Conservation (phyloP, 2,329 filamentous ascomycete species). For the Pseudocercospora crystallina region DNA sequence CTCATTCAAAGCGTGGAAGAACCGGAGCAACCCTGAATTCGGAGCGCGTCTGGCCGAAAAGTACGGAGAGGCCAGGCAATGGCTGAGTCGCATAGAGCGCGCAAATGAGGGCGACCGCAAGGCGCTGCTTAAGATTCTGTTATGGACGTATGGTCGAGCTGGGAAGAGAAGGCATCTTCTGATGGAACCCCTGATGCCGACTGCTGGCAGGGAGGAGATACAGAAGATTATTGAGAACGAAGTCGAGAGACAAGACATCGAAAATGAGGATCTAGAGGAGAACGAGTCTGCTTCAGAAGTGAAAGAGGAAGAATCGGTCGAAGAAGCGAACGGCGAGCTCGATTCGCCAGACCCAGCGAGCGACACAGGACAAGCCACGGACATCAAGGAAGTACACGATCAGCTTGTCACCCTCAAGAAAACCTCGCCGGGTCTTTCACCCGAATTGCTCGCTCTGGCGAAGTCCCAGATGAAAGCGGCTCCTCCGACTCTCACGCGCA, state of each 20-base stretch:
- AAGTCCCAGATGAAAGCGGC: slow-evolving; percentile 30
- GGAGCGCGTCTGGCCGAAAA: slow-evolving; percentile 16
- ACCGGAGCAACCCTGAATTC: slow-evolving; percentile 16
- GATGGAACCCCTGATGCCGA: slow-evolving; percentile 31
- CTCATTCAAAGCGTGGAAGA: slow-evolving; percentile 18
- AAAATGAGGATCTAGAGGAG: too few species aligned
- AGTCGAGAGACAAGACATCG: not conserved
- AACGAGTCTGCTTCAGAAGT: too few species aligned
- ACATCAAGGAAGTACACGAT: too few species aligned
- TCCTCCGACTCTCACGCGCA: slow-evolving; percentile 33
- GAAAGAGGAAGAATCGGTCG: too few species aligned
- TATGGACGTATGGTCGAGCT: slow-evolving; percentile 57
- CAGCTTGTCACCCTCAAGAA: too few species aligned
- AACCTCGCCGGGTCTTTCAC: slow-evolving; percentile 35
- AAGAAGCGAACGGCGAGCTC: not conserved
- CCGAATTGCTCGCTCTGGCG: slow-evolving; percentile 31
- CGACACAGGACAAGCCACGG: too few species aligned
- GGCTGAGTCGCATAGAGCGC: slow-evolving; percentile 46
- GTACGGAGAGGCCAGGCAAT: slow-evolving; percentile 40
- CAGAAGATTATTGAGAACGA: not conserved
- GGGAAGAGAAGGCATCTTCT: slow-evolving; percentile 55
- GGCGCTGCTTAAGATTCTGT: slow-evolving; percentile 54
- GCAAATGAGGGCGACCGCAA: slow-evolving; percentile 58
- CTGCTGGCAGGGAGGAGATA: not conserved
- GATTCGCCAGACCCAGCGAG: not conserved